These are phyloP conservation scores for Yarrowia divulgata DNA, from an alignment of 805 yeast genomes.

Conservation along the genomic window DNA sequence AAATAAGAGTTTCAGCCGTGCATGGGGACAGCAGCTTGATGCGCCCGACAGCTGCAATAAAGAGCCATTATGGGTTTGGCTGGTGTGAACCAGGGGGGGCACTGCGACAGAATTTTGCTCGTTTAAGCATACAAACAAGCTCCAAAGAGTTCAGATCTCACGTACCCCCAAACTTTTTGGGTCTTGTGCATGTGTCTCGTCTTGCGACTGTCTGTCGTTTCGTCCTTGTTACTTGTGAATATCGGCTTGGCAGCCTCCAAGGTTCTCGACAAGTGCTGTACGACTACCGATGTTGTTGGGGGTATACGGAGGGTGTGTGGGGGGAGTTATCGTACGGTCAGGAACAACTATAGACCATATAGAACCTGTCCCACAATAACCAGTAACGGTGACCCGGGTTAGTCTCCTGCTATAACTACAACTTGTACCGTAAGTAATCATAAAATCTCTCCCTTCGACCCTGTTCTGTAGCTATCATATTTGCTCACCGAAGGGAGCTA, in stretches of 20 bases:
- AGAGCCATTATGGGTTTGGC: background rate
- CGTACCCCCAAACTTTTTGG: background rate
- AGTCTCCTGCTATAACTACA: background rate
- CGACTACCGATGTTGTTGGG: background rate
- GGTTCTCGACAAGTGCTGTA: slow-evolving; percentile 5
- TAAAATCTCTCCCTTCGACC: background rate
- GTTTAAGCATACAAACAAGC: slow-evolving; percentile 3
- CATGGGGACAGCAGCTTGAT: slow-evolving; percentile 1
- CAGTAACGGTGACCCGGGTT: too few species aligned
- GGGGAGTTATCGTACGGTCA: background rate
- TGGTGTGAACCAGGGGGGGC: background rate
- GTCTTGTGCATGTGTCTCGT: background rate
- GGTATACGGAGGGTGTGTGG: background rate
- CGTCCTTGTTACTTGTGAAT: slow-evolving; percentile 1
- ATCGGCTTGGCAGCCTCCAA: slow-evolving; percentile 40
- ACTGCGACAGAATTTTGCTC: background rate
- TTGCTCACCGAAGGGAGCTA: background rate
- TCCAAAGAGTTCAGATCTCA: background rate
- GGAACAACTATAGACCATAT: background rate
- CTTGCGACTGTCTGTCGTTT: background rate
- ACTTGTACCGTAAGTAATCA: too few species aligned
- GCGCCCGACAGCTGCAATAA: slow-evolving; percentile 1
- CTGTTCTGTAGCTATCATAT: background rate
- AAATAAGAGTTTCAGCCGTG: slow-evolving; percentile 25
- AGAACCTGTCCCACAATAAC: background rate